Evolutionary conservation across 805 yeast species (phyloP), one percentile per base, ranked within the genome.

Genomic region (Yarrowia sp.): DNA sequence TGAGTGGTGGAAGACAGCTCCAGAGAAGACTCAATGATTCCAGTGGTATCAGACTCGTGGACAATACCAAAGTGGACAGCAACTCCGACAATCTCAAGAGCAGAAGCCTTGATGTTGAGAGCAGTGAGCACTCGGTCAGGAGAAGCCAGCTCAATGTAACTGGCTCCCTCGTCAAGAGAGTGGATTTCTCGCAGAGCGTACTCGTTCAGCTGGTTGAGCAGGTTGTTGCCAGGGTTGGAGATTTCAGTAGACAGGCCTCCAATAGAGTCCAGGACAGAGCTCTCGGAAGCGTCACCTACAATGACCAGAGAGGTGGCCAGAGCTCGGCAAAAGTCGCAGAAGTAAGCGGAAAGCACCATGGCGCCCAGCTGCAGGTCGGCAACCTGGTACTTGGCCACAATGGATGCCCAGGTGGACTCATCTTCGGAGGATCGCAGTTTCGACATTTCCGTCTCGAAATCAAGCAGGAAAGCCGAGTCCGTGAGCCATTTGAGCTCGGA

Each of bases 21-120:
- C 64, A 89, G 75, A 35, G 86, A 80, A 13, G 79, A 77, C 60
- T 81, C 81, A 57, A 89, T 80, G 31, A 83, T 70, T 3, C 78
- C 73, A 38, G 79, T 75, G 36, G 85, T 80, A 4, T 76, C 74
- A 0, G 78, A 79, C n/a, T 79, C 70, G 15, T 80, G 79, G 41
- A 83, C 76, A 44, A 79, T 74, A 28, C 82, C 83, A 22, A 81
- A 76, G 33, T 80, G 74, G 64, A 80, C 77, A 9, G 88, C 87
- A 57, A 84, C 81, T 7, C 85, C 81, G 8, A 89, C 79, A n/a
- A 86, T 80, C 71, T 88, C 87, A 38, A 89, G 75, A 22, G 84
- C 82, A 63, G 76, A 73, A 28, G 84, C 75, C 72, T 87, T 86
- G n/a, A 87, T 79, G 32, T 76, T 71, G 68, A 83, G 81, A 0